Evolutionary conservation across 305 asterid genomes (phyloP).

Genomic region (Salvia sclarea): DNA sequence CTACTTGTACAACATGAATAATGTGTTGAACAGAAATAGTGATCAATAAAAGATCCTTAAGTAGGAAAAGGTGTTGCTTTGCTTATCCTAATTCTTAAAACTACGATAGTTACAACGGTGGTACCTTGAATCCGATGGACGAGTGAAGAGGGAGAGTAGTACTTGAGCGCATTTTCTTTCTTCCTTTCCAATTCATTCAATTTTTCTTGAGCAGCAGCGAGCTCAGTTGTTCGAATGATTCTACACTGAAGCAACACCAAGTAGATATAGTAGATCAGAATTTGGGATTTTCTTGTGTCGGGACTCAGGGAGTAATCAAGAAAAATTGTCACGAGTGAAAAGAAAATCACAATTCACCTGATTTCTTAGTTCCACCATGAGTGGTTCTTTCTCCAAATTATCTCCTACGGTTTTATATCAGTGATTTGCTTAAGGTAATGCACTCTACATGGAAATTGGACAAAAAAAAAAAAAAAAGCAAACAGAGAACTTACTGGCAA

Average conservation of each 20-base stretch:
- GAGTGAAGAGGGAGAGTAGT: constrained; percentile 65
- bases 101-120: not conserved
- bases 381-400: constrained; percentile 79
- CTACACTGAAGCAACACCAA: constrained; percentile 59
- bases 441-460: not conserved
- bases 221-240: constrained; percentile 80
- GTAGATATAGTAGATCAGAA: constrained; percentile 8
- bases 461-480: constrained; percentile 9
- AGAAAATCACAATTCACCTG: constrained; percentile 54
- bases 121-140: constrained; percentile 71
- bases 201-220: constrained; percentile 86
- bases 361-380: constrained; percentile 77
- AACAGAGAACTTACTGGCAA: constrained; percentile 63
- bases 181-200: constrained; percentile 67
- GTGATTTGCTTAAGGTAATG: constrained; percentile 15
- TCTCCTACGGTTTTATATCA: constrained; percentile 47
- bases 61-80: not conserved
- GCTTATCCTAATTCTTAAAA: not conserved
- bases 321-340: constrained; percentile 14
- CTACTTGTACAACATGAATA: no score
- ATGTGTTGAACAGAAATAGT: not conserved
- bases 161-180: constrained; percentile 61
- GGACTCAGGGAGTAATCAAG: not conserved
- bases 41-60: not conserved
- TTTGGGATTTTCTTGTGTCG: not conserved